Base-by-base conservation (phyloP, 139 green algal species). In the Volvox reticuliferus region DNA sequence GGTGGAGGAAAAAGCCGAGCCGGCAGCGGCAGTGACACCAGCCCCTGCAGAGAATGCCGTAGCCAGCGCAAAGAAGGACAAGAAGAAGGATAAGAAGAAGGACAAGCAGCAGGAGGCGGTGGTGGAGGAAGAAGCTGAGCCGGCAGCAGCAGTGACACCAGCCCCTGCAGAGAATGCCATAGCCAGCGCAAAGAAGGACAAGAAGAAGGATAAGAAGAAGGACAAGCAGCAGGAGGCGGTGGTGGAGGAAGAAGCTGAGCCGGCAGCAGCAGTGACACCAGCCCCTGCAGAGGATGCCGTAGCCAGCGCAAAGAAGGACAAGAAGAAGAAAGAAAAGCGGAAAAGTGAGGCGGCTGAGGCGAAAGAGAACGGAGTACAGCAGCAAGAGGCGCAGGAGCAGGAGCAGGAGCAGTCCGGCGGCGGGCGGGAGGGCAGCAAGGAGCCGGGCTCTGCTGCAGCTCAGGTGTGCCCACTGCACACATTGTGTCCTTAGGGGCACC, bases 271-370 rank as follows among this genome's bases (percentile, higher is more conserved):
- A 77, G 22, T 26, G 68, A 26, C 68, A 26, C 18, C 68, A 13
- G 68, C 17, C 22, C 68, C 68, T 22, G 68, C 68, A 26, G 21
- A 22, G 22, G 65, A 73, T 5, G 65, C 16, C 65, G 21, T 16
- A 12, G 35, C 71, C 71, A 79, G 18, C 21, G 71, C 26, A n/a
- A 79, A 35, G 81, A 80, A 81, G 50, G 63, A 87, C 21, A 73
- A 93, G 67, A 55, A 88, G 35, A 89, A 92, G 55, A 80, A 93
- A 36, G 62, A 91, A 67, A 76, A 85, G 67, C 68, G 73, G 67
- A 86, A 82, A 76, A 78, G 19, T 20, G 83, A 55, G 50, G 44
- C 28, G 5, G 63, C 71, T 22, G 86, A 87, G 61, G 28, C 33
- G 21, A 69, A 55, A 30, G 73, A 68, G n/a, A n/a, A n/a, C n/a